These are phyloP conservation scores for Alternaria sp. DNA, from an alignment of 2,329 filamentous ascomycete genomes.

Conservation along the genomic window DNA sequence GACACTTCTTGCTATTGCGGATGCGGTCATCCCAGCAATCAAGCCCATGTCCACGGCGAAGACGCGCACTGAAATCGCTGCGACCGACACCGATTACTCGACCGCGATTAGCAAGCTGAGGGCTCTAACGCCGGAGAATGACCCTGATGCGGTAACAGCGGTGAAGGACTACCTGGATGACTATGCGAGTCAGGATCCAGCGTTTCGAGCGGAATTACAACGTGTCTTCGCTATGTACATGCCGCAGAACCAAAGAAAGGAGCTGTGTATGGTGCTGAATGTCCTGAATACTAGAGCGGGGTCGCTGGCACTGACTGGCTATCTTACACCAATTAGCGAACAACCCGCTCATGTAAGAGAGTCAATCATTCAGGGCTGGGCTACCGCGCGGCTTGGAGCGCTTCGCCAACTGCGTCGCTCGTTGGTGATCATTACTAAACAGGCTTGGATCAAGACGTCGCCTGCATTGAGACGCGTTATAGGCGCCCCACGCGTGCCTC, in stretches of 20 bases:
- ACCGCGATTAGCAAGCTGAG: constrained; percentile 51
- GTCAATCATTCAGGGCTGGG: constrained; percentile 70
- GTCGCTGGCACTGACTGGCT: constrained; percentile 72
- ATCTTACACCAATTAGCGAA: constrained; percentile 66
- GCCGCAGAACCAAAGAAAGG: constrained; percentile 58
- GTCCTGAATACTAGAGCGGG: constrained; percentile 67
- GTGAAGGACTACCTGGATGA: constrained; percentile 64
- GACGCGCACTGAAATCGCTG: constrained; percentile 53
- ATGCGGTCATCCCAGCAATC: constrained; percentile 68
- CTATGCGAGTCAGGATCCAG: constrained; percentile 60
- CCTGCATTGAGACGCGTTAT: constrained; percentile 63
- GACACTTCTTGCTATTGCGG: constrained; percentile 64
- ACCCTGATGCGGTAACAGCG: constrained; percentile 49
- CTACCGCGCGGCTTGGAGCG: constrained; percentile 62
- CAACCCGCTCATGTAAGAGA: constrained; percentile 69
- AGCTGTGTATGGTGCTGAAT: constrained; percentile 61
- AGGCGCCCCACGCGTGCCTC: constrained; percentile 66
- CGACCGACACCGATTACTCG: constrained; percentile 62
- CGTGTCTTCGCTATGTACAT: constrained; percentile 60
- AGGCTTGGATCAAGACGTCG: constrained; percentile 64
- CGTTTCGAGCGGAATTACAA: constrained; percentile 62
- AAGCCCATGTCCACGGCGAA: constrained; percentile 50
- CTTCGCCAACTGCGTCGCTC: constrained; percentile 66
- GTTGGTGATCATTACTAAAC: constrained; percentile 63
- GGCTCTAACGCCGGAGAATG: constrained; percentile 33